These are phyloP conservation scores for Dittrichia graveolens DNA, from an alignment of 129 eudicot genomes.

Conservation along the genomic window DNA sequence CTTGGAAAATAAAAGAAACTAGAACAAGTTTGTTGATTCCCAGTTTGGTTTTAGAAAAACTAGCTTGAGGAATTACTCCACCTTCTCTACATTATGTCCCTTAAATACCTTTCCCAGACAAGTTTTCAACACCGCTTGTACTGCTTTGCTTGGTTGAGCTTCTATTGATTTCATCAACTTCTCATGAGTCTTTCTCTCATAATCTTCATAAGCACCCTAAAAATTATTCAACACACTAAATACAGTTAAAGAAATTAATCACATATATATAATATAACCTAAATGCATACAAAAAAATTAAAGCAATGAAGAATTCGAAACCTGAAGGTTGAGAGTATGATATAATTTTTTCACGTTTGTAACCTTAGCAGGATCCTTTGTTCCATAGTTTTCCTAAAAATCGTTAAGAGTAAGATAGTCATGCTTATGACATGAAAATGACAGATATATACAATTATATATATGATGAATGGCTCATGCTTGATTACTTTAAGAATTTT, in stretches of 20 bases:
- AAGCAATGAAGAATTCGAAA: conserved; percentile 5
- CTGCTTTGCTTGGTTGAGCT: conserved; percentile 64
- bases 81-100: too few species aligned
- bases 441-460: too few species aligned
- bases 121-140: conserved; percentile 66
- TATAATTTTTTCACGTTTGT: conserved; percentile 66
- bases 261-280: too few species aligned
- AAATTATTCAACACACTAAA: neutral
- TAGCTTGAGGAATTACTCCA: too few species aligned
- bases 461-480: too few species aligned
- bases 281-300: too few species aligned
- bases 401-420: too few species aligned
- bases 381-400: conserved; percentile 69
- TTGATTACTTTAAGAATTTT: conserved; percentile 47
- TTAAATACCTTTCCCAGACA: conserved; percentile 72
- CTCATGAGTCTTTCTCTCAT: conserved; percentile 63
- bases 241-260: neutral
- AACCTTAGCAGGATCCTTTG: conserved; percentile 53
- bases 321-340: conserved; percentile 65
- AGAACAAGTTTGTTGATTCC: too few species aligned
- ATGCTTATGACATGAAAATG: too few species aligned
- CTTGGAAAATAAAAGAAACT: too few species aligned
- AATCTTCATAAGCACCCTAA: conserved; percentile 61
- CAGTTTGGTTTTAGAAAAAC: too few species aligned
- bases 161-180: conserved; percentile 65